Evolutionary conservation across 805 yeast genomes (phyloP), one percentile per base, ranked within the genome.

Genomic region (Allodekkera sacchari): DNA sequence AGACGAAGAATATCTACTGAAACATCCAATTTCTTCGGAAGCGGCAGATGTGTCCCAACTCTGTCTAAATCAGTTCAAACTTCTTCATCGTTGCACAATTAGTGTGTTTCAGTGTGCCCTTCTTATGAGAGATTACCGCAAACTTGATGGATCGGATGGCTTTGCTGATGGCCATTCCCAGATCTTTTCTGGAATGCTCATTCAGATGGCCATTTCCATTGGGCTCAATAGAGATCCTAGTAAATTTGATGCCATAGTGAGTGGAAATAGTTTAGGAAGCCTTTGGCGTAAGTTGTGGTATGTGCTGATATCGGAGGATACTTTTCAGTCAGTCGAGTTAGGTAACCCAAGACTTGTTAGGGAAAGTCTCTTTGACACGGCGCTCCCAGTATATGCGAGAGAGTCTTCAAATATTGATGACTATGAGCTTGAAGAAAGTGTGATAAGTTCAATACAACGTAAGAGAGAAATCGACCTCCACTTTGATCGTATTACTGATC

Each of bases 171-270:
- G 76, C 26, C 73, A 71, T 30, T 64, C 75, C 3, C 76, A 68
- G 43, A 67, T 74, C 6, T 66, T 70, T 33, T 50, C 68, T 10
- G 74, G 78, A 1, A 64, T 74, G 53, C 58, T 76, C 19, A 54
- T 76, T 11, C 83, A 77, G 44, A 74, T 79, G 80, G 83, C 79
- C 0, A 63, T 71, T 33, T 65, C 78, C 23, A 64, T 78, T 40
- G 88, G 87, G 0, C 47, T 79, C 17, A 77, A 79, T 47, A 62
- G 85, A 42, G 87, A 79, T 40, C 85, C 87, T 1, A 66, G 63
- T 28, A 59, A 59, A 24, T 72, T 73, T 42, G 50, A 47, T n/a
- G 6, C 34, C 2, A n/a, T 28, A 7, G 23, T 32, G 2, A 28
- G 34, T 7, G 23, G 33, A 6, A 33, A 38, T 11, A 57, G 46